Evolutionary conservation across 2,329 filamentous ascomycete genomes (phyloP).

Genomic region (Capronia coronata): DNA sequence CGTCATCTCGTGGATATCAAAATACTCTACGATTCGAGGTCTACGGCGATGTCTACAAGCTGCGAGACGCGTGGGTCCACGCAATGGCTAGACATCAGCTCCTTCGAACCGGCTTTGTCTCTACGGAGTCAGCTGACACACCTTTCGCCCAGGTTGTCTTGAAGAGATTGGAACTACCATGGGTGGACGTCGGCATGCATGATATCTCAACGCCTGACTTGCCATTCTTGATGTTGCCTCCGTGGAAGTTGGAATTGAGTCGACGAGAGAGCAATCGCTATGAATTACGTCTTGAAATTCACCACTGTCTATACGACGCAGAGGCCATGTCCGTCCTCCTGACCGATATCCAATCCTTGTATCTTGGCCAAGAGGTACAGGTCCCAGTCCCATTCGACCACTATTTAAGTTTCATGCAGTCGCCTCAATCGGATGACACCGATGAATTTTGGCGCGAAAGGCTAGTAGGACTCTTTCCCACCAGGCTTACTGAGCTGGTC

Average conservation of each 20-base stretch:
- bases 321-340: constrained; percentile 66
- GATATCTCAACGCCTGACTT: background rate
- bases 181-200: constrained; percentile 30
- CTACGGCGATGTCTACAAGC: constrained; percentile 41
- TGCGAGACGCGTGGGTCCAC: constrained; percentile 56
- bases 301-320: constrained; percentile 84
- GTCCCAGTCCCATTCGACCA: constrained; percentile 51
- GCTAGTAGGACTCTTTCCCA: constrained; percentile 38
- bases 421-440: constrained; percentile 42
- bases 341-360: constrained; percentile 60
- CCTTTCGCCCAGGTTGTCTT: constrained; percentile 70
- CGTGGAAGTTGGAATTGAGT: constrained; percentile 17
- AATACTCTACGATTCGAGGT: constrained; percentile 66
- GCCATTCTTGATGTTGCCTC: constrained; percentile 16
- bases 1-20: constrained; percentile 53
- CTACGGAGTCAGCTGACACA: constrained; percentile 54
- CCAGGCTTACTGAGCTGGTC: constrained; percentile 15
- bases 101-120: constrained; percentile 67
- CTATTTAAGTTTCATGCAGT: constrained; percentile 58
- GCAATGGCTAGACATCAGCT: constrained; percentile 66
- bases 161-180: constrained; percentile 40
- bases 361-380: constrained; percentile 44
- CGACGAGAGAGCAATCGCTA: background rate
- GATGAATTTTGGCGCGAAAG: constrained; percentile 59
- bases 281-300: constrained; percentile 49